Evolutionary conservation across 495 filamentous ascomycete genomes (phyloP), one percentile per base, ranked within the genome.

Genomic region (Xanthoparmelia taractica): DNA sequence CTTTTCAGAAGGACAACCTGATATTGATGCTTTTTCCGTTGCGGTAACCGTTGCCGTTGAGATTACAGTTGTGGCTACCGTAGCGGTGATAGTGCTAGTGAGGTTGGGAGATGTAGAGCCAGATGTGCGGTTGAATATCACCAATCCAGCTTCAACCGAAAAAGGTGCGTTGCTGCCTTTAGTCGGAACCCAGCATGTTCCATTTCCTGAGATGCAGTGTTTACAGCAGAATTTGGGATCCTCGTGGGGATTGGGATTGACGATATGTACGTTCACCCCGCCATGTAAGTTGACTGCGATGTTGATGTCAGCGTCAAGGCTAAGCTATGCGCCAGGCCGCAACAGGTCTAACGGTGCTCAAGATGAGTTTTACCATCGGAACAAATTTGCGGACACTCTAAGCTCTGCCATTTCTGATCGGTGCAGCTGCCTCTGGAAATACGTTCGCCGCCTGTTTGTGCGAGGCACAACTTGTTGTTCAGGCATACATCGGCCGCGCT

Each of bases 91-190:
- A 0, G 54, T 57, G 29, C 0, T 13, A 0, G 56, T 37, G 18
- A 38, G 1, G 4, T 58, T 27, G 11, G n/a, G 4, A 6, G n/a
- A 25, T 58, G 38, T 41, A 27, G 56, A 58, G 18, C 34, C 34
- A 58, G 56, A 58, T 40, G 37, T 57, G 55, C 34, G 56, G 18
- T 58, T 58, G 56, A 58, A 25, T 0, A 58, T 58, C 17, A 58
- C 56, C 34, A 4, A 1, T 17, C 56, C 56, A 25, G 36, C 34
- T 8, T 38, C 56, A 11, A 58, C 23, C 0, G 1, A 8, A 20
- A 58, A 40, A 1, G 56, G 56, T 7, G 38, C 25, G n/a, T 6
- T 58, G 56, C 56, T 58, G 11, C 56, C 56, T 41, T 58, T 58
- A 7, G 56, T 58, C 8, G n/a, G 6, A 23, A 0, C 40, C 1